Percentiles rank a stretch among this genome's conserved stretches.
phyloP scores from a whole-genome alignment of 2,329 filamentous ascomycete genomes.

The Parastagonospora nodorum region DNA sequence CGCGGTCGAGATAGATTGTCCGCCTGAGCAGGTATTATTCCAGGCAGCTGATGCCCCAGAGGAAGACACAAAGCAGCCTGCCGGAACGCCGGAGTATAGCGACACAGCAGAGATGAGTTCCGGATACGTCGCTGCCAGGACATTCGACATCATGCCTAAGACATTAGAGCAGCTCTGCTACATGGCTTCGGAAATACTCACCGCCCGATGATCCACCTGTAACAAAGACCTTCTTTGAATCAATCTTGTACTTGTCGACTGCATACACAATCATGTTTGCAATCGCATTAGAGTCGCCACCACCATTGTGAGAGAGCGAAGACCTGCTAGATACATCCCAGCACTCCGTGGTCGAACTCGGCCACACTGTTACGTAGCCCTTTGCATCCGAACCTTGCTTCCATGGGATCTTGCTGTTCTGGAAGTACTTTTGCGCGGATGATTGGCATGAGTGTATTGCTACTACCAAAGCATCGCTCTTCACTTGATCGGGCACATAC shows the following conservation, averaged over 20 bases:
- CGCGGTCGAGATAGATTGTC: slow-evolving; percentile 52
- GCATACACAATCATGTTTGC: slow-evolving; percentile 65
- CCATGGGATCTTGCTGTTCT: slow-evolving; percentile 37
- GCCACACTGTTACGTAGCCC: slow-evolving; percentile 39
- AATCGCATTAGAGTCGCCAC: slow-evolving; percentile 62
- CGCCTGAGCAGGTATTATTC: slow-evolving; percentile 59
- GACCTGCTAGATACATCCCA: slow-evolving; percentile 64
- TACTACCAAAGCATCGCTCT: slow-evolving; percentile 34
- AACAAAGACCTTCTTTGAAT: slow-evolving; percentile 59
- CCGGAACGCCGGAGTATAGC: slow-evolving; percentile 59
- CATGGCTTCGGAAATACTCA: slow-evolving; percentile 1
- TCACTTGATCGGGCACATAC: slow-evolving; percentile 33
- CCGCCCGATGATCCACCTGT: slow-evolving; percentile 59
- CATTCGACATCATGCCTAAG: slow-evolving; percentile 46
- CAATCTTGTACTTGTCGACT: slow-evolving; percentile 58
- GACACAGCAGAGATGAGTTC: slow-evolving; percentile 59
- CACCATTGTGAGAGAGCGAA: slow-evolving; percentile 61
- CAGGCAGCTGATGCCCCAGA: slow-evolving; percentile 52
- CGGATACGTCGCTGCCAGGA: slow-evolving; percentile 58
- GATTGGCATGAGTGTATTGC: slow-evolving; percentile 41
- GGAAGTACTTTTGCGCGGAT: slow-evolving; percentile 35
- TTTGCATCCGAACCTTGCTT: slow-evolving; percentile 36
- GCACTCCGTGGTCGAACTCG: slow-evolving; percentile 48
- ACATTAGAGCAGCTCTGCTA: background rate
- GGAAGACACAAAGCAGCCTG: slow-evolving; percentile 58